Conservation (phyloP, 1,284 basidiomycete species). For the Cutaneotrichosporon cutaneum region DNA sequence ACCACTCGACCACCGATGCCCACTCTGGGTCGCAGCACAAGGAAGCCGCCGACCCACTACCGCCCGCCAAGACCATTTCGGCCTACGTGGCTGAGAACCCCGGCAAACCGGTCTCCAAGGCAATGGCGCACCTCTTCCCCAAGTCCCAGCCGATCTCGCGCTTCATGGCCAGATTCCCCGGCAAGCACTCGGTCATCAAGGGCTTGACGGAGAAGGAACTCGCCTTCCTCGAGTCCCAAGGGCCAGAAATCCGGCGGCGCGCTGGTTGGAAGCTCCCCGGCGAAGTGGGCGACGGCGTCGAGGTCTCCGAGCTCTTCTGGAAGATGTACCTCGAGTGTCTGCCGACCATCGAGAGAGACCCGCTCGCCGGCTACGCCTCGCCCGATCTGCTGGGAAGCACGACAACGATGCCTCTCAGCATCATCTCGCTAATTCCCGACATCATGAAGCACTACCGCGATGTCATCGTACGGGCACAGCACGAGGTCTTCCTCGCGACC, state of each 20-base stretch:
- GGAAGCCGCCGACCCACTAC: not conserved
- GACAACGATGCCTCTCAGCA: slow-evolving; percentile 58
- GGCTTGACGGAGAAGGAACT: slow-evolving; percentile 44
- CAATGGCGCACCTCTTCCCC: slow-evolving; percentile 43
- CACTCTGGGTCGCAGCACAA: not conserved
- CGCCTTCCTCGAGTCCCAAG: slow-evolving; percentile 35
- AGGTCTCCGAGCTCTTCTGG: slow-evolving; percentile 50
- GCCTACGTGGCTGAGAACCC: slow-evolving; percentile 44
- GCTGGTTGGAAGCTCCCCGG: slow-evolving; percentile 51
- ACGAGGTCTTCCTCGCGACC: slow-evolving; percentile 63
- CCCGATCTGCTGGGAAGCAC: slow-evolving; percentile 60
- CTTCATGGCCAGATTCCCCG: slow-evolving; percentile 41
- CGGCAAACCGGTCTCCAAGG: slow-evolving; percentile 34
- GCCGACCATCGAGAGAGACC: slow-evolving; percentile 58
- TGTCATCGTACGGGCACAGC: slow-evolving; percentile 59
- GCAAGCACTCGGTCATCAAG: slow-evolving; percentile 50
- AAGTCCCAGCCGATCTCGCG: slow-evolving; percentile 43
- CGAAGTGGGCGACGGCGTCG: slow-evolving; percentile 41
- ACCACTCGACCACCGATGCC: not conserved
- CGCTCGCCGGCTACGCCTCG: slow-evolving; percentile 58
- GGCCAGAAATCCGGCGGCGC: slow-evolving; percentile 35
- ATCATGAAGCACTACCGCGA: slow-evolving; percentile 62
- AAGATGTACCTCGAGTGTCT: slow-evolving; percentile 60
- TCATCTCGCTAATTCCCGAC: slow-evolving; percentile 59
- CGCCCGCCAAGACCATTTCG: slow-evolving; percentile 32